Conservation (phyloP, 108 stramenopile genomes). For the Bacterosira constricta region DNA sequence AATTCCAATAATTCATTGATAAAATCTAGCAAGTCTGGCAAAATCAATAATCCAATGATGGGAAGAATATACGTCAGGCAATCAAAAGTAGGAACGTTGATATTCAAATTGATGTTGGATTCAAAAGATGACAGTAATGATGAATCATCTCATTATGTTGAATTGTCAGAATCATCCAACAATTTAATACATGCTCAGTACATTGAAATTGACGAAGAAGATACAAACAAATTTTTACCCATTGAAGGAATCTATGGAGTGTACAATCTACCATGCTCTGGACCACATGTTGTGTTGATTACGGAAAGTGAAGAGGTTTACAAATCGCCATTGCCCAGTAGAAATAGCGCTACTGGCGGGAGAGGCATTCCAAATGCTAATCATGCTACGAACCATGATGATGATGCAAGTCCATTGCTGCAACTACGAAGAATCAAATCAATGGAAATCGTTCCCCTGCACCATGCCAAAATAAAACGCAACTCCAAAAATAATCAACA, state of each 20-base stretch:
- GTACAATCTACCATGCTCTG: conserved; percentile 68
- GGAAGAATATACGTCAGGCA: conserved; percentile 24
- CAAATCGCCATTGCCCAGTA: conserved; percentile 38
- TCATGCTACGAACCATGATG: neutral
- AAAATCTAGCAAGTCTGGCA: neutral
- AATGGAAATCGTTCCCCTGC: conserved; percentile 66
- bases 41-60: conserved; percentile 18
- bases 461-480: conserved; percentile 8
- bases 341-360: too few relatives aligned
- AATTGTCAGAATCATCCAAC: conserved; percentile 18
- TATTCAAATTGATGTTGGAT: conserved; percentile 23
- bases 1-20: neutral
- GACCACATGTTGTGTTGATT: conserved; percentile 66
- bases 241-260: conserved; percentile 85
- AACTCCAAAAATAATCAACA: conserved; percentile 1
- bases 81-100: conserved; percentile 14
- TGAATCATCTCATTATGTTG: neutral
- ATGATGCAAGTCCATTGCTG: conserved; percentile 43
- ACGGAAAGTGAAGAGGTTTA: conserved; percentile 62
- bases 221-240: conserved; percentile 23
- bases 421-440: conserved; percentile 59
- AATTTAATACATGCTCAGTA: conserved; percentile 72
- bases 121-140: neutral
- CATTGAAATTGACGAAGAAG: too few relatives aligned
- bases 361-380: too few relatives aligned